Conservation (phyloP, 2,329 filamentous ascomycete genomes). For the Coniella lustricola region DNA sequence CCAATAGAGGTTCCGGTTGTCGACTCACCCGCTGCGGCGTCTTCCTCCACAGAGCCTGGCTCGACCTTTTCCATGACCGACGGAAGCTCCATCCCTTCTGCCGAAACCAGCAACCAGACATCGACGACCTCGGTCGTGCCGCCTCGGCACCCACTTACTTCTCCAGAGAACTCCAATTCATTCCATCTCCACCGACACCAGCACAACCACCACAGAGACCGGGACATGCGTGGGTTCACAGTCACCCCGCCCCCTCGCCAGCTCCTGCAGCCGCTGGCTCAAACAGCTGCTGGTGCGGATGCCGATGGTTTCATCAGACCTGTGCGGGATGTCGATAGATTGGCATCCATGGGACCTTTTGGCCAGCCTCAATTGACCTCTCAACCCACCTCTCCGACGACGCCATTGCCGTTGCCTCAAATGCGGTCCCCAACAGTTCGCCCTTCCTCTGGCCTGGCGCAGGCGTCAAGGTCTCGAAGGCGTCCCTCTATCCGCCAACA, state of each 20-base stretch:
- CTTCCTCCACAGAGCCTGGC: slow-evolving; percentile 18
- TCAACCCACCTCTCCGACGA: slow-evolving; percentile 89
- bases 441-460: slow-evolving; percentile 45
- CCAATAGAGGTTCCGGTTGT: slow-evolving; percentile 52
- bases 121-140: slow-evolving; percentile 33
- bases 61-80: background rate
- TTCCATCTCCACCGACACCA: slow-evolving; percentile 34
- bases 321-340: slow-evolving; percentile 72
- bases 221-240: slow-evolving; percentile 40
- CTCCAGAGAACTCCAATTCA: slow-evolving; percentile 63
- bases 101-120: background rate
- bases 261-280: slow-evolving; percentile 59
- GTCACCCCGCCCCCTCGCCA: slow-evolving; percentile 44
- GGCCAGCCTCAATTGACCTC: slow-evolving; percentile 65
- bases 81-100: slow-evolving; percentile 35
- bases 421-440: slow-evolving; percentile 48
- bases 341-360: slow-evolving; percentile 73
- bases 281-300: slow-evolving; percentile 61
- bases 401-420: slow-evolving; percentile 65
- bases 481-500: slow-evolving; percentile 86
- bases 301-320: slow-evolving; percentile 71
- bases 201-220: slow-evolving; percentile 40
- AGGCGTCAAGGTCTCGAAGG: slow-evolving; percentile 51
- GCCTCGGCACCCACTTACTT: slow-evolving; percentile 57
- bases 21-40: slow-evolving; percentile 58